These are phyloP conservation scores for Phytophthora ohioensis DNA, from an alignment of 352 stramenopile genomes.

Conservation along the genomic window DNA sequence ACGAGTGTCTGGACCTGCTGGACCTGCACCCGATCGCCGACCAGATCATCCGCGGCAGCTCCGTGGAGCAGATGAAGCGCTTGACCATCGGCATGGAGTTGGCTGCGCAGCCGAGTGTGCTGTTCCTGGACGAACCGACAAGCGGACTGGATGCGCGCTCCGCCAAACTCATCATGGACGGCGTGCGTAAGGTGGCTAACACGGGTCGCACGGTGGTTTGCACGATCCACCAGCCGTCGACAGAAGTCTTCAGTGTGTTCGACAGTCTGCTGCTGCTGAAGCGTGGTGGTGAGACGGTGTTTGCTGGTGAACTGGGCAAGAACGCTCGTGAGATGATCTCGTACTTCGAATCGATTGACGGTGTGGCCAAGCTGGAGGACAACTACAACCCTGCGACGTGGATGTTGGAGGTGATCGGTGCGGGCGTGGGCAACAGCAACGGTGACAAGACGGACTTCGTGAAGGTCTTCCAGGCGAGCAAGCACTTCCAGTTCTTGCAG, in stretches of 20 bases:
- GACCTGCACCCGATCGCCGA: slow-evolving; percentile 34
- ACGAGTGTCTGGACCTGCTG: slow-evolving; percentile 36
- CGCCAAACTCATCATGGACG: slow-evolving; percentile 88
- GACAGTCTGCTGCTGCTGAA: slow-evolving; percentile 37
- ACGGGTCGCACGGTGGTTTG: slow-evolving; percentile 86
- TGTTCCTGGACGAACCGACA: slow-evolving; percentile 79
- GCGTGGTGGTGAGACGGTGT: slow-evolving; percentile 54
- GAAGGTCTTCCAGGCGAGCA: slow-evolving; percentile 24
- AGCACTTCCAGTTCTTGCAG: slow-evolving; percentile 34
- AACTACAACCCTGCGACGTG: slow-evolving; percentile 23
- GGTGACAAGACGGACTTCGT: slow-evolving; percentile 36
- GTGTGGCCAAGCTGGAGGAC: slow-evolving; percentile 53
- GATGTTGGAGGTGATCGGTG: slow-evolving; percentile 52
- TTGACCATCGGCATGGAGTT: slow-evolving; percentile 45
- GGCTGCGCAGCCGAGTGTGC: slow-evolving; percentile 30
- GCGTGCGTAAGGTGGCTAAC: slow-evolving; percentile 86
- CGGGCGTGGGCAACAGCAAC: slow-evolving; percentile 44
- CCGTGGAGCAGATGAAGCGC: slow-evolving; percentile 40
- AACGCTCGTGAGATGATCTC: slow-evolving; percentile 47
- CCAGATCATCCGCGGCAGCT: slow-evolving; percentile 49
- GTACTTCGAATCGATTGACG: slow-evolving; percentile 39
- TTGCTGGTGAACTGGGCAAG: slow-evolving; percentile 59
- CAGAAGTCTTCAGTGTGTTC: slow-evolving; percentile 77
- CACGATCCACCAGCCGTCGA: slow-evolving; percentile 93
- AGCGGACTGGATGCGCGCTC: slow-evolving; percentile 87